Evolutionary conservation across 2,329 filamentous ascomycete genomes (phyloP).

Genomic region (Ampelomyces quisqualis): DNA sequence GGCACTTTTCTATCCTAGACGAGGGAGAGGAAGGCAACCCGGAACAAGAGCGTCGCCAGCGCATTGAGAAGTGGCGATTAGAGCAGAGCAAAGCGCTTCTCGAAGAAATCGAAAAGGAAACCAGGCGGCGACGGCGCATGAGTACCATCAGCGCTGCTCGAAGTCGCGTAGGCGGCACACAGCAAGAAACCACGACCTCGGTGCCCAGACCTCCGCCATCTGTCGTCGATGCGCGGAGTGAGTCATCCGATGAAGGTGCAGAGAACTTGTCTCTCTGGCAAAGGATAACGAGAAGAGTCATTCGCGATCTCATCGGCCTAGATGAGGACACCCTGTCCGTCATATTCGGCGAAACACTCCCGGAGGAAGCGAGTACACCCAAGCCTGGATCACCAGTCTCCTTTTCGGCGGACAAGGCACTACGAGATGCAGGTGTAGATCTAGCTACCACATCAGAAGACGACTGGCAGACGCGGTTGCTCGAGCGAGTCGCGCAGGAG

Average conservation of each 20-base stretch:
- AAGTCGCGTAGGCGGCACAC: constrained; percentile 28
- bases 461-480: constrained; percentile 72
- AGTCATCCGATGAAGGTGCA: constrained; percentile 44
- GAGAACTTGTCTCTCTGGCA: constrained; percentile 73
- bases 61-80: constrained; percentile 88
- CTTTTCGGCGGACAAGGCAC: constrained; percentile 18
- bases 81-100: constrained; percentile 85
- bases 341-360: constrained; percentile 79
- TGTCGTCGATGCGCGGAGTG: constrained; percentile 34
- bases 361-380: constrained; percentile 43
- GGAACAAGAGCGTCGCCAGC: constrained; percentile 68
- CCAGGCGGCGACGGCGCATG: constrained; percentile 64
- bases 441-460: constrained; percentile 40
- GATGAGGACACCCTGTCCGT: constrained; percentile 82
- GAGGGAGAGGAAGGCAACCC: constrained; percentile 59
- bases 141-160: constrained; percentile 56
- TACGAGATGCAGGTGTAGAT: constrained; percentile 26
- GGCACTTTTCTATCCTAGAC: constrained; percentile 57
- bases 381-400: constrained; percentile 23
- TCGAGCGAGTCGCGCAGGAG: constrained; percentile 84
- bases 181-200: constrained; percentile 13
- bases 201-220: constrained; percentile 17
- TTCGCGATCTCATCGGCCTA: constrained; percentile 86
- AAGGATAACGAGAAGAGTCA: constrained; percentile 79
- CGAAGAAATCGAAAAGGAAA: constrained; percentile 87